Evolutionary conservation across 495 filamentous ascomycete genomes (phyloP).

Genomic region (Podospora fimiseda): DNA sequence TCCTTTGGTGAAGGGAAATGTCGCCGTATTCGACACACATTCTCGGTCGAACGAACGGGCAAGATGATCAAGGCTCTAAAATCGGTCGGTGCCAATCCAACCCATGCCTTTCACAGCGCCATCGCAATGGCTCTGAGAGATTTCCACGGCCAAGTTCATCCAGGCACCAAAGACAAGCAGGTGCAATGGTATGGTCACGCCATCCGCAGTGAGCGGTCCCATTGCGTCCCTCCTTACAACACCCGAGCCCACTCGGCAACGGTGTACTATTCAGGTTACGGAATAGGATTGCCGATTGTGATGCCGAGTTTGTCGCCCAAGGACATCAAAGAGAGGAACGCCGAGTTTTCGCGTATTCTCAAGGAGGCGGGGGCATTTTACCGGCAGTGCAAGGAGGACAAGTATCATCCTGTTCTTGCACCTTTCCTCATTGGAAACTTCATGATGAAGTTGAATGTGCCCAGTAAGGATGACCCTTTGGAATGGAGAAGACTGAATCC

Average conservation of each 20-base stretch:
- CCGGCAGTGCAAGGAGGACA: background rate
- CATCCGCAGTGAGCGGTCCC: slow-evolving; percentile 26
- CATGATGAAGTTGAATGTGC: slow-evolving; percentile 19
- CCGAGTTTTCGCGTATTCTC: slow-evolving; percentile 10
- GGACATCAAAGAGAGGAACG: no score
- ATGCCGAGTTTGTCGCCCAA: background rate
- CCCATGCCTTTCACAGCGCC: slow-evolving; percentile 31
- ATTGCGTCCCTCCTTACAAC: slow-evolving; percentile 24
- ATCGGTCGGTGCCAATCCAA: slow-evolving; percentile 22
- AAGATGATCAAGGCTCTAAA: slow-evolving; percentile 20
- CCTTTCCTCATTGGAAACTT: slow-evolving; percentile 22
- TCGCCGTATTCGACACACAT: slow-evolving; percentile 13
- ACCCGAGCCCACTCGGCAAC: slow-evolving; percentile 21
- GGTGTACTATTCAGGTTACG: slow-evolving; percentile 29
- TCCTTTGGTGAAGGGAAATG: slow-evolving; percentile 4
- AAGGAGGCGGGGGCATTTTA: slow-evolving; percentile 2
- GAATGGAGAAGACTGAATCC: slow-evolving; percentile 12
- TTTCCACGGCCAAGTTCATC: slow-evolving; percentile 7
- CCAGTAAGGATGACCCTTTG: background rate
- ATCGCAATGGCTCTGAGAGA: slow-evolving; percentile 24
- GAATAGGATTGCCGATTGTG: slow-evolving; percentile 12
- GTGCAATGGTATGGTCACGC: slow-evolving; percentile 27
- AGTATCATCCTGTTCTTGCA: slow-evolving; percentile 2
- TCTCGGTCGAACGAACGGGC: slow-evolving; percentile 11
- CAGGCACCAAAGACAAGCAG: background rate